Conservation (phyloP, 257 asterid genomes). For the Fraxinus quadrangulata region DNA sequence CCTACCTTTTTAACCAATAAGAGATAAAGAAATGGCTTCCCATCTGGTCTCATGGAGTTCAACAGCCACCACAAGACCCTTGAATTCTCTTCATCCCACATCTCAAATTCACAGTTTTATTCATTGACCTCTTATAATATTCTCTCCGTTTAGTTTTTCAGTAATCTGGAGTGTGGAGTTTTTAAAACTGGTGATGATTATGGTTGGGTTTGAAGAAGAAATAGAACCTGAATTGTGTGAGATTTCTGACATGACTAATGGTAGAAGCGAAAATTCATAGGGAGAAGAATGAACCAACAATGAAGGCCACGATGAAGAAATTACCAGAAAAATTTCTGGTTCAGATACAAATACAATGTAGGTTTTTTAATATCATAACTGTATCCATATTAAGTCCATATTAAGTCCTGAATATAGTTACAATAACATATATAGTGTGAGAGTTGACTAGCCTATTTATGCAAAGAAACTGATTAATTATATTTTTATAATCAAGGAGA, state of each 20-base stretch:
- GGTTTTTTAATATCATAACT: neutral
- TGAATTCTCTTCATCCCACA: neutral
- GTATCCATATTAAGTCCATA: neutral
- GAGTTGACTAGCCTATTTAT: neutral
- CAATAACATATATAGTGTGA: too few species aligned
- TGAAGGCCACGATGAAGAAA: neutral
- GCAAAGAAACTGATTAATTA: neutral
- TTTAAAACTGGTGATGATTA: neutral
- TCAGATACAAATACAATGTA: too few species aligned
- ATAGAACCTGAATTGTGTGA: neutral
- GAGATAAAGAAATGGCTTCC: neutral
- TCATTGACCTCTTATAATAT: neutral
- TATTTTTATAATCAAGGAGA: neutral
- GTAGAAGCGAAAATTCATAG: neutral
- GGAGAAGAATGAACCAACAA: neutral
- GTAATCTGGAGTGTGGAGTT: neutral
- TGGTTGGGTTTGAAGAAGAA: neutral
- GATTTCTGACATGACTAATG: neutral
- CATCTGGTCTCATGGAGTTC: neutral
- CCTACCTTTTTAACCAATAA: neutral
- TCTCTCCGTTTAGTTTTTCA: neutral
- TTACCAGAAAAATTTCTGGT: neutral
- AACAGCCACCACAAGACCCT: neutral
- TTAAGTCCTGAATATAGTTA: too few species aligned
- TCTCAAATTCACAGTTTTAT: neutral